phyloP scores from a whole-genome alignment of 768 basidiomycete genomes.

The Phylloporus sp. region DNA sequence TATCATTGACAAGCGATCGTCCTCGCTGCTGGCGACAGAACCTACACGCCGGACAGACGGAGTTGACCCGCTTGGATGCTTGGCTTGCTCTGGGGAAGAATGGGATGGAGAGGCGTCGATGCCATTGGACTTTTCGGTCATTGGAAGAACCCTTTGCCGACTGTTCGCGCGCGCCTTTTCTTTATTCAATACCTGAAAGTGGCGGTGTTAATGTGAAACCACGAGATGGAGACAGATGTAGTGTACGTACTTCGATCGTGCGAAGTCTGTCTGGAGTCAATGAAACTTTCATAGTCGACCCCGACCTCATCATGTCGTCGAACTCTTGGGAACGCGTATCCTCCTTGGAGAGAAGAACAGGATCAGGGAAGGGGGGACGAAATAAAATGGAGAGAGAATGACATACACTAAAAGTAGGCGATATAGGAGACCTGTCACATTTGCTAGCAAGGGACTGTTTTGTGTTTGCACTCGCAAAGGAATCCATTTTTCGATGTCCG shows the following conservation, averaged over 20 bases:
- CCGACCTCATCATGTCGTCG: constrained; percentile 87
- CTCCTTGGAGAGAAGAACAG: constrained; percentile 37
- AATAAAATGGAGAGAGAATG: constrained; percentile 2
- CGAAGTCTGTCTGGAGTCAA: constrained; percentile 90
- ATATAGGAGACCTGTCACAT: constrained; percentile 33
- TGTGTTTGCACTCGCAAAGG: constrained; percentile 47
- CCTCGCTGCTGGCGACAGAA: constrained; percentile 64
- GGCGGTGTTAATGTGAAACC: constrained; percentile 6
- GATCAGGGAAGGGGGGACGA: not conserved
- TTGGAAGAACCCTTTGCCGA: constrained; percentile 20
- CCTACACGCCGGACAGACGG: constrained; percentile 53
- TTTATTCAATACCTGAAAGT: constrained; percentile 61
- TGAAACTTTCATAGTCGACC: constrained; percentile 91
- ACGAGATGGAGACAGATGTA: constrained; percentile 15
- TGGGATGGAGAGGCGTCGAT: constrained; percentile 11
- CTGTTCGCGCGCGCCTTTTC: constrained; percentile 47
- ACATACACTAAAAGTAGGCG: constrained; percentile 32
- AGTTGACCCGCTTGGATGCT: constrained; percentile 31
- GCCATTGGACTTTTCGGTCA: constrained; percentile 23
- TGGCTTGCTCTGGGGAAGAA: constrained; percentile 22
- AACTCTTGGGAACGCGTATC: constrained; percentile 69
- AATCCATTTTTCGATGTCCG: constrained; percentile 53
- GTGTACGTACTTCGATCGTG: constrained; percentile 79
- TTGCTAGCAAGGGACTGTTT: constrained; percentile 34
- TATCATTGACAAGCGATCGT: constrained; percentile 21